Evolutionary conservation across 192 early-diverging fungal genomes (phyloP), one percentile per base, ranked within the genome.

Genomic region (Pilaira anomala): DNA sequence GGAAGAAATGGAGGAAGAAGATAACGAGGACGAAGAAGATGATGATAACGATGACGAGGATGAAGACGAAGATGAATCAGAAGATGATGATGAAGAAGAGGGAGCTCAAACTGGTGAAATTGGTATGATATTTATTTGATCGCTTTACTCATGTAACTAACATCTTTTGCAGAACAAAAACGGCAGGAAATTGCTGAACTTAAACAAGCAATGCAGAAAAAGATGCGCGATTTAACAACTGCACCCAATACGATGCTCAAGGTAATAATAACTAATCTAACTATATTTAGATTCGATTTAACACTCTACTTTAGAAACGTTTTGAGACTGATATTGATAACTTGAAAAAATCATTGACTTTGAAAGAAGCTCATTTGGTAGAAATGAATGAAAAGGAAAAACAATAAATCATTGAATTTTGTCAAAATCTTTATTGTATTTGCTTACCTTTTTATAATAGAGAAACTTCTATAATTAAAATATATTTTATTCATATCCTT

Each of bases 171-270:
- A 68, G 50, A 69, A 65, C 60, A 83, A 68, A 74, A 76, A 29
- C 76, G 72, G 48, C 78, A 86, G 53, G 88, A 89, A 67, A 87
- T 92, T 62, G 69, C 62, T 25, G 86, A 87, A 33, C 51, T 91
- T 60, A 80, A 88, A 44, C 62, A 60, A 3, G 81, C 77, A 30
- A 74, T 91, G 56, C 68, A 80, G 18, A 80, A 84, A 3, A 86
- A 81, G 50, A 57, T 73, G 28, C 73, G 75, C 0, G 78, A 87
- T 55, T 44, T 88, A 2, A 60, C 75, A 0, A 74, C 80, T 18
- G 85, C 88, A 16, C 77, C 82, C 3, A 91, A 92, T 72, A 81
- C 83, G 6, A 88, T 92, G 63, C 72, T 92, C 55, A 85, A 79
- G 83, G 90, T 91, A 78, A 22, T 45, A 22, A 30, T 7, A 1